Evolutionary conservation across 1,139 yeast species (phyloP), one percentile per base, ranked within the genome.

Genomic region (Sugiyamaella grinbergsii): DNA sequence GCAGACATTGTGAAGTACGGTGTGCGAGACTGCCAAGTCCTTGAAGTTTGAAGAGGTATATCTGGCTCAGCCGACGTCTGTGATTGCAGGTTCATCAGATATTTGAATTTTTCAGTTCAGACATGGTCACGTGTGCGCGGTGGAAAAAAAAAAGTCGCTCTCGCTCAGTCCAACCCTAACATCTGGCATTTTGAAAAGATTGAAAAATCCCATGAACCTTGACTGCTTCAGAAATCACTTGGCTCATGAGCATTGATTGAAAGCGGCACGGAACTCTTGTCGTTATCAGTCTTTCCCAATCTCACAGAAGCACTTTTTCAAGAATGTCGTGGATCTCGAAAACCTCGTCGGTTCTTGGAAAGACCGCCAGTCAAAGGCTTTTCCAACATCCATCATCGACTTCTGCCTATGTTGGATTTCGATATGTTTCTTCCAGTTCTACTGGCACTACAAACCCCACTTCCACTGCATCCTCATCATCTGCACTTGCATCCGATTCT

Each of bases 91-190:
- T n/a, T n/a, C n/a, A n/a, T n/a, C n/a, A n/a, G n/a, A n/a, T n/a
- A n/a, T 5, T 13, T 37, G 41, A 37, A 37, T 37, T 37, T 37
- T 37, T 37, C 41, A 37, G 41, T 19, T 15, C n/a, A 4, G 32
- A 34, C 18, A 34, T 34, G n/a, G 26, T 37, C 41, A 37, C 41
- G 41, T 37, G 41, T n/a, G n/a, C n/a, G n/a, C n/a, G n/a, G n/a
- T n/a, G n/a, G n/a, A n/a, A n/a, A n/a, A n/a, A n/a, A n/a, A n/a
- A n/a, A n/a, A n/a, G n/a, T n/a, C n/a, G n/a, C n/a, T n/a, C n/a
- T n/a, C n/a, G n/a, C n/a, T n/a, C n/a, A n/a, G n/a, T n/a, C n/a
- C n/a, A n/a, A 41, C 44, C 44, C 44, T 41, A 41, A 41, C 44
- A 29, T 29, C 44, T 5, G 5, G 11, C 5, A n/a, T n/a, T n/a